Evolutionary conservation across 2,329 filamentous ascomycete species (phyloP), one percentile per base, ranked within the genome.

Genomic region (Aureobasidium sp.): DNA sequence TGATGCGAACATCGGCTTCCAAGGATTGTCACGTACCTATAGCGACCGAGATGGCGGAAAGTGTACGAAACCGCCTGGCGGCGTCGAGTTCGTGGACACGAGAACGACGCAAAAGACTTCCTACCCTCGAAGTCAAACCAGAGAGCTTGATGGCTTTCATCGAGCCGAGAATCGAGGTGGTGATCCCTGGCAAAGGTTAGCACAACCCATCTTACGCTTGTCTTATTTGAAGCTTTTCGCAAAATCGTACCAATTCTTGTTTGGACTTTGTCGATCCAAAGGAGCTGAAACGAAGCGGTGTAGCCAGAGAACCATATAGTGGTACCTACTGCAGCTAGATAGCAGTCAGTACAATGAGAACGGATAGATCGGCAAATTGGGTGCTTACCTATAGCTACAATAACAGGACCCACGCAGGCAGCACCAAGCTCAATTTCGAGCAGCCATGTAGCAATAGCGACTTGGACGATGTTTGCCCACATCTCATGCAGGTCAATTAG

Each of bases 101-200:
- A 41, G 56, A 39, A 10, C 32, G 32, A 17, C 39, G 41, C 29
- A 63, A 15, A 1, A 61, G 23, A 32, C 47, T 20, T 32, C 47
- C 26, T 5, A 61, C 48, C 3, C 36, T 37, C 5, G 56, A 36
- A n/a, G 39, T 56, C 42, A 65, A 15, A 9, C 63, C 63, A 32
- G 41, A 32, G 27, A 64, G 62, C 46, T 64, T 64, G 27, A 64
- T 63, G 32, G 53, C 50, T 42, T 65, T 65, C 32, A 64, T 65
- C 9, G 64, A 44, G 6, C 64, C 64, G n/a, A 65, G 64, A 36
- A 64, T 58, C 15, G 66, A 62, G 26, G 61, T 65, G 9, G 68
- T 69, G 3, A 68, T 57, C 17, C 52, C 61, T 63, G 20, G 13
- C n/a, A 42, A 20, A 9, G 20, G 4, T 51, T 10, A 50, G 32